Percentiles rank a stretch among this genome's conserved stretches.
Evolutionary conservation across 768 basidiomycete species (phyloP).

Genomic region (Mycena pura): DNA sequence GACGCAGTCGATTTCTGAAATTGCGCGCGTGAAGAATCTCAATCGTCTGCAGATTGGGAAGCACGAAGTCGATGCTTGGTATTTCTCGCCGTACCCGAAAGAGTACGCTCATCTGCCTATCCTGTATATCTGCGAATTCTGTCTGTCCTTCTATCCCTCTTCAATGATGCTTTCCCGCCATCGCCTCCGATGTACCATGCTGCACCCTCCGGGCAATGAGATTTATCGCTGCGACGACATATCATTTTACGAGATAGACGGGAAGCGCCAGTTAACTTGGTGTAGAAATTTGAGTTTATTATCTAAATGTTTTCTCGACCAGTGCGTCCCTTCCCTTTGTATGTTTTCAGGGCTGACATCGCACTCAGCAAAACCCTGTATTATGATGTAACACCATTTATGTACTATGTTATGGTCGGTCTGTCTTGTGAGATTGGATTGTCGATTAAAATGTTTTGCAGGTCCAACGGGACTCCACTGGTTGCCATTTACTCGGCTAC

Average conservation of each 20-base stretch:
- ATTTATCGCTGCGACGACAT: slow-evolving; percentile 98
- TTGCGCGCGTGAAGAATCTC: slow-evolving; percentile 97
- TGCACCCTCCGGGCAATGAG: slow-evolving; percentile 98
- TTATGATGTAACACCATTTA: slow-evolving; percentile 99
- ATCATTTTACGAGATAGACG: slow-evolving; percentile 98
- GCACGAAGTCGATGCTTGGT: slow-evolving; percentile 99
- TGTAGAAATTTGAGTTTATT: slow-evolving; percentile 96
- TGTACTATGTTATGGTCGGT: slow-evolving; percentile 98
- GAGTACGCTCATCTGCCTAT: slow-evolving; percentile 96
- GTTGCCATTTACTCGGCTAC: slow-evolving; percentile 96
- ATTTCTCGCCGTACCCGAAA: slow-evolving; percentile 98
- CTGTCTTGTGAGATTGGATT: slow-evolving; percentile 1
- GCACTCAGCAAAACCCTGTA: slow-evolving; percentile 89
- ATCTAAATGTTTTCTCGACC: slow-evolving; percentile 98
- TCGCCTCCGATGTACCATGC: slow-evolving; percentile 86
- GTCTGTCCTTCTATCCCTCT: slow-evolving; percentile 91
- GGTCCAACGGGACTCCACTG: slow-evolving; percentile 85
- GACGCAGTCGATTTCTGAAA: slow-evolving; percentile 98
- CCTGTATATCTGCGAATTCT: slow-evolving; percentile 98
- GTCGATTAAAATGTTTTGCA: slow-evolving; percentile 35
- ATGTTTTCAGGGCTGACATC: slow-evolving; percentile 19
- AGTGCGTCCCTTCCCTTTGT: slow-evolving; percentile 60
- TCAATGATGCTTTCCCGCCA: slow-evolving; percentile 92
- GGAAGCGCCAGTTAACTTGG: slow-evolving; percentile 93
- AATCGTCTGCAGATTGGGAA: slow-evolving; percentile 95